Conservation (phyloP, 2,329 filamentous ascomycete species). For the Fusarium caatingaense region DNA sequence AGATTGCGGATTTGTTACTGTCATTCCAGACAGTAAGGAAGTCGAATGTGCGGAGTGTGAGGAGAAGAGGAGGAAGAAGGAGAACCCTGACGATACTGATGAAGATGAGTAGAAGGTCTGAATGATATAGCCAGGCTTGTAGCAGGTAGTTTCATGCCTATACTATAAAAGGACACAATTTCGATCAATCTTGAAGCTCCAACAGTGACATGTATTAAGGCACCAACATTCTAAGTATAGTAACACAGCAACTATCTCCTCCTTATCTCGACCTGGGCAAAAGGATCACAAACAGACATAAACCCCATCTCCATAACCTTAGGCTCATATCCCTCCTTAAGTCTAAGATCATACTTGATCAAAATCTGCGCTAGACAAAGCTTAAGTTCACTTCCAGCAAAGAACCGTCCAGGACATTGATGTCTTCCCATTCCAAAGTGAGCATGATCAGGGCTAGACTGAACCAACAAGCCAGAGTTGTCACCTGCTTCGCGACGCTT, state of each 20-base stretch:
- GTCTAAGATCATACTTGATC: not conserved
- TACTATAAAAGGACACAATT: not conserved
- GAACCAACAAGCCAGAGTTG: not conserved
- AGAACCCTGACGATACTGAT: not conserved
- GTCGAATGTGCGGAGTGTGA: not conserved
- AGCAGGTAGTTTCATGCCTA: accelerated
- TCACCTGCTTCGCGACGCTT: not conserved
- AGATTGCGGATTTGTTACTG: not conserved
- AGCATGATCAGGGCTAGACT: not conserved
- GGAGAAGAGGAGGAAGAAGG: not conserved
- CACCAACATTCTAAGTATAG: accelerated
- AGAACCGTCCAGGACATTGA: not conserved
- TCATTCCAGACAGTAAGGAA: not conserved
- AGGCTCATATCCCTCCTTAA: not conserved
- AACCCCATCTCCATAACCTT: not conserved
- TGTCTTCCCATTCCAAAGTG: constrained; percentile 6
- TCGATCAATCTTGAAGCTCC: accelerated
- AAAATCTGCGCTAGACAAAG: not conserved
- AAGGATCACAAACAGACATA: not conserved
- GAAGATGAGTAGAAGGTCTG: not conserved
- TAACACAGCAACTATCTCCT: not conserved
- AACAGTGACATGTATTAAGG: accelerated
- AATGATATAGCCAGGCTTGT: accelerated
- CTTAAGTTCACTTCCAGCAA: constrained; percentile 1
- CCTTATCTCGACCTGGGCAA: not conserved